These are phyloP conservation scores for Zoysia pacifica DNA, from an alignment of 176 grass and related monocot genomes.

Conservation along the genomic window DNA sequence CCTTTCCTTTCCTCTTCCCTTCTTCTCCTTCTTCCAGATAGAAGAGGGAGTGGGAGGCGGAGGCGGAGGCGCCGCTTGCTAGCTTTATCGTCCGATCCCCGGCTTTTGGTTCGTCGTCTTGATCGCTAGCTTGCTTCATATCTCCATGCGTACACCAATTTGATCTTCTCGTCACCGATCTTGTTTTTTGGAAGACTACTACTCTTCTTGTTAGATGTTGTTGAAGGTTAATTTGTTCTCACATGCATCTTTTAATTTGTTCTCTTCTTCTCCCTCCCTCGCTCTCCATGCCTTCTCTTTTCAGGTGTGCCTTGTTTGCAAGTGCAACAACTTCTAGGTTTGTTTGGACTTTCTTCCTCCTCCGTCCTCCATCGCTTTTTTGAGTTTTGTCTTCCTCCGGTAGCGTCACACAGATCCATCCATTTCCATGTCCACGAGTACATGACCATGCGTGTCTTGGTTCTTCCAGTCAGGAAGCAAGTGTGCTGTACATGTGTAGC, in stretches of 20 bases:
- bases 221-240: neutral
- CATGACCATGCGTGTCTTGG: neutral
- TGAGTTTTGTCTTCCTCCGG: constrained; percentile 22
- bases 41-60: no score
- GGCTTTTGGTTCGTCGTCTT: neutral
- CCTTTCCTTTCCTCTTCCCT: neutral
- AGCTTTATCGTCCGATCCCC: neutral
- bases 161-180: neutral
- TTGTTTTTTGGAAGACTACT: no score
- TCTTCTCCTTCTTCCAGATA: neutral
- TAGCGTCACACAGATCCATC: constrained; percentile 31
- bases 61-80: constrained; percentile 7
- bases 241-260: neutral
- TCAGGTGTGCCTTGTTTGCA: constrained; percentile 27
- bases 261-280: neutral
- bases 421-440: constrained; percentile 13
- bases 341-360: constrained; percentile 18
- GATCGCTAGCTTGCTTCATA: neutral
- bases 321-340: constrained; percentile 26
- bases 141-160: neutral
- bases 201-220: neutral
- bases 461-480: neutral
- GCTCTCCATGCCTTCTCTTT: constrained; percentile 5
- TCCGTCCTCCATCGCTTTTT: neutral
- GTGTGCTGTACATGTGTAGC: neutral